Conservation (phyloP, 2,329 filamentous ascomycete species). For the Ciborinia camelliae region DNA sequence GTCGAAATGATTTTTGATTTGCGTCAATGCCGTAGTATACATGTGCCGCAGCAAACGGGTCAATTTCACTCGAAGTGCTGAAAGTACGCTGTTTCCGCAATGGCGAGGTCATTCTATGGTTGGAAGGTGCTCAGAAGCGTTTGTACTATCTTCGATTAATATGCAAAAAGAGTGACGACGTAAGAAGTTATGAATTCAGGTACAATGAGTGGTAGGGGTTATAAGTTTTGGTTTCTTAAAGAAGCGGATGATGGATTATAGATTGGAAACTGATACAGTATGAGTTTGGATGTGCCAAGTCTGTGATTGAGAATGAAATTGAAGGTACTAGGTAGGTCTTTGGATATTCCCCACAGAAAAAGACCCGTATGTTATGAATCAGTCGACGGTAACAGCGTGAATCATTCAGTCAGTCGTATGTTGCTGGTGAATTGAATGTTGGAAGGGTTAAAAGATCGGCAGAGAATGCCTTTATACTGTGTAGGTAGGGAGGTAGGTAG, state of each 20-base stretch:
- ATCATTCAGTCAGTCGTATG: too few species aligned
- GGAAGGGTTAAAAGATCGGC: not conserved
- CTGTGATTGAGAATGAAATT: not conserved
- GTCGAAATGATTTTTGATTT: constrained; percentile 29
- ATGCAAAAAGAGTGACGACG: not conserved
- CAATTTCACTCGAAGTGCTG: constrained; percentile 31
- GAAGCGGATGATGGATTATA: too few species aligned
- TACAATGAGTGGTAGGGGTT: not conserved
- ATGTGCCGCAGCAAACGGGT: constrained; percentile 35
- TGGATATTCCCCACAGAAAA: constrained; percentile 7
- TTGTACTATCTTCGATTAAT: not conserved
- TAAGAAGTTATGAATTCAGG: not conserved
- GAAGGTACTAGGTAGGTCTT: not conserved
- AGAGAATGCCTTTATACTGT: too few species aligned
- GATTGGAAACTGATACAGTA: not conserved
- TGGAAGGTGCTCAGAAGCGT: not conserved
- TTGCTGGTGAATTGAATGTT: not conserved
- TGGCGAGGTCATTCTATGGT: constrained; percentile 28
- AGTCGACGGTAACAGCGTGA: too few species aligned
- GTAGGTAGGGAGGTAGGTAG: not conserved
- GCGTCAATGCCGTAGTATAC: constrained; percentile 36
- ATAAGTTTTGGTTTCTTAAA: not conserved
- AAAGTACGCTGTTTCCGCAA: constrained; percentile 24
- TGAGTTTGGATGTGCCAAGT: not conserved
- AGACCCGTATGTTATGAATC: not conserved